Evolutionary conservation across 768 basidiomycete genomes (phyloP).

Genomic region (Tremella fuciformis): DNA sequence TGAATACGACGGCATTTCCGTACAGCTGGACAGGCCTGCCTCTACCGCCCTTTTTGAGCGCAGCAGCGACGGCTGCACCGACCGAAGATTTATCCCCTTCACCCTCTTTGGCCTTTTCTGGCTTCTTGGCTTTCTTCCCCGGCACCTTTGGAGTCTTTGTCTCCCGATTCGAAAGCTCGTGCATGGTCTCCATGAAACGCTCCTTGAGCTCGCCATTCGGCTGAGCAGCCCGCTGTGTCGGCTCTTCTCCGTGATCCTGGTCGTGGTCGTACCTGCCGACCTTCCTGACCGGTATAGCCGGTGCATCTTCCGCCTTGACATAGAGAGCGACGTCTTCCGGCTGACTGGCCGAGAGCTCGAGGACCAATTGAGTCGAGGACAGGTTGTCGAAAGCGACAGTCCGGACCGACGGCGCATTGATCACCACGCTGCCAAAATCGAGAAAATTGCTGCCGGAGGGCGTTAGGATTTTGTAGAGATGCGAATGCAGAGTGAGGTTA

Average conservation of each 20-base stretch:
- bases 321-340: constrained; percentile 48
- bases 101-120: constrained; percentile 21
- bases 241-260: background rate
- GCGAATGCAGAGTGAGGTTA: constrained; percentile 49
- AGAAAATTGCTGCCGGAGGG: constrained; percentile 49
- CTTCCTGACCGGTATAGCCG: background rate
- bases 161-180: constrained; percentile 22
- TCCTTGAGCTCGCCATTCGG: constrained; percentile 45
- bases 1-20: constrained; percentile 48
- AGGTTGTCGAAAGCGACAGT: constrained; percentile 46
- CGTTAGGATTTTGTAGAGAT: constrained; percentile 49
- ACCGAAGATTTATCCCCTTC: constrained; percentile 21
- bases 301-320: constrained; percentile 41
- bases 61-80: constrained; percentile 35
- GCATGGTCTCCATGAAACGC: constrained; percentile 48
- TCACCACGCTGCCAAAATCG: constrained; percentile 47
- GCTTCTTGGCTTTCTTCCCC: constrained; percentile 14
- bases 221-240: constrained; percentile 24
- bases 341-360: constrained; percentile 42
- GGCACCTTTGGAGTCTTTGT: constrained; percentile 4
- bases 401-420: constrained; percentile 43
- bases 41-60: constrained; percentile 43
- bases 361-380: constrained; percentile 24
- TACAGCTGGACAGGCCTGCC: constrained; percentile 43
- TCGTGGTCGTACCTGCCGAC: constrained; percentile 23